These are phyloP conservation scores for Rhynchospora pubera DNA, from an alignment of 176 grass and related monocot genomes.

Conservation along the genomic window DNA sequence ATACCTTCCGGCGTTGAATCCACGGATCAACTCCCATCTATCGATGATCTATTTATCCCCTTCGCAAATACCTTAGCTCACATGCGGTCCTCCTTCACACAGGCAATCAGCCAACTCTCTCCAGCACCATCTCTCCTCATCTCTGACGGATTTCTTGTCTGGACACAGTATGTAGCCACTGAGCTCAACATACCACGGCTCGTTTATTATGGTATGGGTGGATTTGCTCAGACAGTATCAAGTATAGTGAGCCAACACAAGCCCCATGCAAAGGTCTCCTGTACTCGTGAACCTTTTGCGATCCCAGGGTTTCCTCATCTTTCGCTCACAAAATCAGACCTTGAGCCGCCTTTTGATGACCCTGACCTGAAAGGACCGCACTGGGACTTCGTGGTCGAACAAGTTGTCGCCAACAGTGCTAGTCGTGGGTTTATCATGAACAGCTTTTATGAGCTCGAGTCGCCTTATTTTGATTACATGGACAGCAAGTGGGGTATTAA, in stretches of 20 bases:
- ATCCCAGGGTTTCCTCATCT: constrained; percentile 21
- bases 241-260: neutral
- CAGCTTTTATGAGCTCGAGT: constrained; percentile 44
- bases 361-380: constrained; percentile 27
- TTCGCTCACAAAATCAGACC: constrained; percentile 26
- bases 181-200: constrained; percentile 31
- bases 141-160: constrained; percentile 38
- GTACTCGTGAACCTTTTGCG: constrained; percentile 29
- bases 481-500: neutral
- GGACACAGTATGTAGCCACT: constrained; percentile 29
- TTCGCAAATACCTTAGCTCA: neutral
- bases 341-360: constrained; percentile 34
- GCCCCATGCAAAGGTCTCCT: constrained; percentile 24
- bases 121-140: constrained; percentile 37
- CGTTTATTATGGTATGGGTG: constrained; percentile 28
- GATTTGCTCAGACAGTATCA: neutral
- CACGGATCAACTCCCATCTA: constrained; percentile 30
- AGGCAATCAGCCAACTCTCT: neutral
- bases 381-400: constrained; percentile 28
- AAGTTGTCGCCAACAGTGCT: rapidly evolving
- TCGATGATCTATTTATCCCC: constrained; percentile 4
- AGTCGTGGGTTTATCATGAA: constrained; percentile 36
- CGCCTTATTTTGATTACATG: constrained; percentile 26
- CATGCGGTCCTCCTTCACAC: constrained; percentile 22
- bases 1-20: constrained; percentile 42